Conservation (phyloP, 2,329 filamentous ascomycete genomes). For the Blastomyces emzantsi region DNA sequence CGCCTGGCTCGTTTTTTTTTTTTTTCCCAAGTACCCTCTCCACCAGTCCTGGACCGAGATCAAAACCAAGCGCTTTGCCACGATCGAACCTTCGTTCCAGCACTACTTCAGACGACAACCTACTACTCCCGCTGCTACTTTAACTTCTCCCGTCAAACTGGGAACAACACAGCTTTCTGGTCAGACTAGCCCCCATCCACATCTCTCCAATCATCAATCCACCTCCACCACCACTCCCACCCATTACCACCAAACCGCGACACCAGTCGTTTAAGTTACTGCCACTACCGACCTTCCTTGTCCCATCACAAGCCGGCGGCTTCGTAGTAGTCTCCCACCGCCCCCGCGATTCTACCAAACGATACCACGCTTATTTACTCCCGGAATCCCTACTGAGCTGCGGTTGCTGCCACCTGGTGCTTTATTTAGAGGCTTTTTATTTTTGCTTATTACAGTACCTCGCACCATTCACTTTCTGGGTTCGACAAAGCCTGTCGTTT, state of each 20-base stretch:
- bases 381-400: neutral
- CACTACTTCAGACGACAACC: slow-evolving; percentile 1
- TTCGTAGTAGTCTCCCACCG: neutral
- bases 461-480: neutral
- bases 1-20: neutral
- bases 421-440: slow-evolving; percentile 8
- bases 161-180: slow-evolving; percentile 3
- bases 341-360: slow-evolving; percentile 6
- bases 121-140: neutral
- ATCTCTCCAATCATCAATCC: slow-evolving; percentile 5
- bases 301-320: slow-evolving; percentile 7
- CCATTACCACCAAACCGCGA: neutral
- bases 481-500: neutral
- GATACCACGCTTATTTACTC: slow-evolving; percentile 9
- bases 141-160: slow-evolving; percentile 3
- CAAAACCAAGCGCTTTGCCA: slow-evolving; percentile 7
- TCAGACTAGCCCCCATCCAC: slow-evolving; percentile 1
- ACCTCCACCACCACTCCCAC: neutral
- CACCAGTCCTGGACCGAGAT: slow-evolving; percentile 1
- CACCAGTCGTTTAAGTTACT: neutral
- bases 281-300: neutral
- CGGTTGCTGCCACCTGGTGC: slow-evolving; percentile 1
- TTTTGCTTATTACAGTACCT: slow-evolving; percentile 5
- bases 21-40: neutral
- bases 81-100: slow-evolving; percentile 8